Conservation (phyloP, 495 filamentous ascomycete species). For the Gamarada debralockiae region DNA sequence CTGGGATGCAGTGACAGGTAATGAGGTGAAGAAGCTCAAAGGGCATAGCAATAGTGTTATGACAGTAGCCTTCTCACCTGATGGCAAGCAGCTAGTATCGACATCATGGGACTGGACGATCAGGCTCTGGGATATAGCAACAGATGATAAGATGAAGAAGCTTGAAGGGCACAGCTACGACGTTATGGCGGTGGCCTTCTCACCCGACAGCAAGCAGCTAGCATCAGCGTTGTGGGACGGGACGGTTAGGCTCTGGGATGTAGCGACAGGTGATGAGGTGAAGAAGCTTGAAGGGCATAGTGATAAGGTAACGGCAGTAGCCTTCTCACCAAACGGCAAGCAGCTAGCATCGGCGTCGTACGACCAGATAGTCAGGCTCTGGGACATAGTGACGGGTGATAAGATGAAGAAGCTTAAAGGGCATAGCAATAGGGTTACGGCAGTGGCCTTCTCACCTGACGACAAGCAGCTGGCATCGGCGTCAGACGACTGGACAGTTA, state of each 20-base stretch:
- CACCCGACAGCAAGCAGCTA: slow-evolving; percentile 4
- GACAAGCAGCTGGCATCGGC: no score
- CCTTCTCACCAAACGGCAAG: no score
- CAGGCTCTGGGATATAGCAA: slow-evolving; percentile 3
- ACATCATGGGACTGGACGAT: background rate
- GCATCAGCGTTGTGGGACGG: slow-evolving; percentile 2
- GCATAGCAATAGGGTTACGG: no score
- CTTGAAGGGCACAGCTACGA: slow-evolving; percentile 5
- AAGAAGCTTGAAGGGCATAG: no score
- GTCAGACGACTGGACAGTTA: no score
- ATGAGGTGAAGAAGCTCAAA: background rate
- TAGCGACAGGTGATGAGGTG: background rate
- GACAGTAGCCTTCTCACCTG: slow-evolving; percentile 2
- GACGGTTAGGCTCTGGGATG: slow-evolving; percentile 3
- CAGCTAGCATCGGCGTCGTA: no score
- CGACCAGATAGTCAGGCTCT: no score
- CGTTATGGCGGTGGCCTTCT: slow-evolving; percentile 6
- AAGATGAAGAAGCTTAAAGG: no score
- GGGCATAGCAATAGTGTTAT: slow-evolving; percentile 2
- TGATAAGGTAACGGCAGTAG: no score
- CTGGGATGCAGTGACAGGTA: slow-evolving; percentile 22
- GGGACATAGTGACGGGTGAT: no score
- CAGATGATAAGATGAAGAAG: background rate
- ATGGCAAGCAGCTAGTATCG: slow-evolving; percentile 5
- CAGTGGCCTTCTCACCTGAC: no score